phyloP scores from a whole-genome alignment of 441 rosid species.

The Gossypium schwendimanii region DNA sequence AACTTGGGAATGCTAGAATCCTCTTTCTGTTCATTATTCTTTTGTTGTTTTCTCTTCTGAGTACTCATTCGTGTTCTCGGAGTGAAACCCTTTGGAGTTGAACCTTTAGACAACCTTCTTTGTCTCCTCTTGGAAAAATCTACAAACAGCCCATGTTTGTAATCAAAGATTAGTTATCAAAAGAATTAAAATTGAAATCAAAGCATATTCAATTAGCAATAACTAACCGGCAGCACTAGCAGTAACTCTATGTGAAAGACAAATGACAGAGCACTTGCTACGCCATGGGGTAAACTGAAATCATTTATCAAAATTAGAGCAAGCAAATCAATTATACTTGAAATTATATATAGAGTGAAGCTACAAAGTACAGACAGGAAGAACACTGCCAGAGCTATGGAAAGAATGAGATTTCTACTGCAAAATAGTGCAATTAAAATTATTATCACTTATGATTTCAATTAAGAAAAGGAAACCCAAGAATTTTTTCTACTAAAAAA shows the following conservation, averaged over 20 bases:
- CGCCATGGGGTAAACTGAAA: constrained; percentile 51
- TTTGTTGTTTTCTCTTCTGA: constrained; percentile 38
- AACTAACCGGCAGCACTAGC: constrained; percentile 53
- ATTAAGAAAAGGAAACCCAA: constrained; percentile 5
- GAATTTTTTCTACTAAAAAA: not conserved
- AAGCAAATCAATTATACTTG: constrained; percentile 1
- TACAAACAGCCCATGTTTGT: constrained; percentile 21
- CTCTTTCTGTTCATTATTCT: constrained; percentile 37
- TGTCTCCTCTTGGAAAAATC: constrained; percentile 71
- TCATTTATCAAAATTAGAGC: constrained; percentile 19
- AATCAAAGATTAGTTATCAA: constrained; percentile 1
- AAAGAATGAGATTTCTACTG: not conserved
- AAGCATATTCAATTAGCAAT: constrained; percentile 13
- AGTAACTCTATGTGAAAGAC: constrained; percentile 38
- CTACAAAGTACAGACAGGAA: not conserved
- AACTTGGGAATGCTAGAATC: constrained; percentile 27
- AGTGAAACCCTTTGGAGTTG: constrained; percentile 42
- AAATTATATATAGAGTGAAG: not conserved
- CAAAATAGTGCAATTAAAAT: not conserved
- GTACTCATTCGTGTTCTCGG: constrained; percentile 35
- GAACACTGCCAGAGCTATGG: not conserved
- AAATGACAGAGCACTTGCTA: constrained; percentile 24
- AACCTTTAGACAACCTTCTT: constrained; percentile 44
- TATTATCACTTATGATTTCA: not conserved
- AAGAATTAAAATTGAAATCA: not conserved